A percentile compares a stretch with the other conserved stretches of the same genome.
phyloP scores from a whole-genome alignment of 192 early-diverging fungal genomes.

The Entomortierella beljakovae region DNA sequence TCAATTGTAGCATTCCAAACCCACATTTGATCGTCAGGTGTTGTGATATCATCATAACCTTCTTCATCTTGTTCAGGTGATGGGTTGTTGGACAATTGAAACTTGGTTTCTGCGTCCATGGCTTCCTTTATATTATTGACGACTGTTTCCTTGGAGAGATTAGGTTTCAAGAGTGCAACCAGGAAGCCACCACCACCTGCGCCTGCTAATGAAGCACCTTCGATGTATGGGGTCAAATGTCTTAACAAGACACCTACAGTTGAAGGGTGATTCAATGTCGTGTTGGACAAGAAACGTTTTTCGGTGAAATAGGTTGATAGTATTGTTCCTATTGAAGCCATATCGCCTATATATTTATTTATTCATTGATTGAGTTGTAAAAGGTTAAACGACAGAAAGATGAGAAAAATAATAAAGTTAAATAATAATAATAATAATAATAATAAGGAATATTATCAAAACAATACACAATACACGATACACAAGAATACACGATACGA shows the following conservation, averaged over 20 bases:
- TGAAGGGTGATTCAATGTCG: conserved; percentile 31
- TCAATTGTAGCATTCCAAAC: conserved; percentile 20
- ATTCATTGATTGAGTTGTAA: too few species aligned
- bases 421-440: neutral
- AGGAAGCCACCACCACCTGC: conserved; percentile 51
- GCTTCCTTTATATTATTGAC: neutral
- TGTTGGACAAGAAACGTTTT: conserved; percentile 26
- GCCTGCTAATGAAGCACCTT: conserved; percentile 33
- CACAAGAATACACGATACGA: neutral
- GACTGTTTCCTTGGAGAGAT: neutral
- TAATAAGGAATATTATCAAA: neutral
- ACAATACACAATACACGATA: neutral
- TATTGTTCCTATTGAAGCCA: conserved; percentile 11
- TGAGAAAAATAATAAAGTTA: too few species aligned
- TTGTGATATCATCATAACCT: neutral
- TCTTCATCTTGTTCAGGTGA: too few species aligned
- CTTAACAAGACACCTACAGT: neutral
- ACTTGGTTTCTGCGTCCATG: neutral
- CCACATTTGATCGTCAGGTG: conserved; percentile 18
- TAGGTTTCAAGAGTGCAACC: conserved; percentile 13
- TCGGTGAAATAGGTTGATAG: conserved; percentile 27
- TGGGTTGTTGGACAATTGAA: too few species aligned
- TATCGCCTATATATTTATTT: neutral
- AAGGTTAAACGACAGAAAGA: too few species aligned
- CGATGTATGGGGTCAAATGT: conserved; percentile 14